phyloP scores from a whole-genome alignment of 1,284 basidiomycete genomes.

The Cutaneotrichosporon cavernicola region DNA sequence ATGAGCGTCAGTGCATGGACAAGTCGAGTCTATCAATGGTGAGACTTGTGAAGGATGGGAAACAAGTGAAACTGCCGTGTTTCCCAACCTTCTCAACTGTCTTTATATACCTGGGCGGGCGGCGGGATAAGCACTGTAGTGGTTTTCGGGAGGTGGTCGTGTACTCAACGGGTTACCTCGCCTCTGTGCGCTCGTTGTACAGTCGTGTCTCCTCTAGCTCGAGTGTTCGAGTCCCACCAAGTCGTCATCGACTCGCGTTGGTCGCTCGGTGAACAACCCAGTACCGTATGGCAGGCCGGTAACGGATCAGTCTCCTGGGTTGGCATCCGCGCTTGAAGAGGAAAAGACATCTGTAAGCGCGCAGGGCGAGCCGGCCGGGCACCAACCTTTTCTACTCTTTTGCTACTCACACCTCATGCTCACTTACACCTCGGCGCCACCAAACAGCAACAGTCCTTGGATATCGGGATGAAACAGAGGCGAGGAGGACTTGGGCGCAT shows the following conservation, averaged over 20 bases:
- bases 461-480: too few species aligned
- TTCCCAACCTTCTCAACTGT: too few species aligned
- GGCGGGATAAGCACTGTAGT: slow-evolving; percentile 30
- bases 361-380: slow-evolving; percentile 47
- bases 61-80: too few species aligned
- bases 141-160: slow-evolving; percentile 48
- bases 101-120: too few species aligned
- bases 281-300: slow-evolving; percentile 44
- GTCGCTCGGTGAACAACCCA: slow-evolving; percentile 49
- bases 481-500: too few species aligned
- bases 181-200: slow-evolving; percentile 44
- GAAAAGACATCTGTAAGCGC: slow-evolving; percentile 47
- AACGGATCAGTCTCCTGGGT: slow-evolving; percentile 51
- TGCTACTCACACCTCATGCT: too few species aligned
- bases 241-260: slow-evolving; percentile 40
- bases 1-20: too few species aligned
- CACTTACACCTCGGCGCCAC: too few species aligned
- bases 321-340: slow-evolving; percentile 50
- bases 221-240: slow-evolving; percentile 50
- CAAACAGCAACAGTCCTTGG: too few species aligned
- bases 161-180: slow-evolving; percentile 42
- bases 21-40: too few species aligned
- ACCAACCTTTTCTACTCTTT: slow-evolving; percentile 52
- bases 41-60: too few species aligned
- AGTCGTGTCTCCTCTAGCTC: slow-evolving; percentile 46